Percentiles rank a stretch among this genome's conserved stretches.
Conservation (phyloP, 768 basidiomycete genomes). For the Mycena venus region DNA sequence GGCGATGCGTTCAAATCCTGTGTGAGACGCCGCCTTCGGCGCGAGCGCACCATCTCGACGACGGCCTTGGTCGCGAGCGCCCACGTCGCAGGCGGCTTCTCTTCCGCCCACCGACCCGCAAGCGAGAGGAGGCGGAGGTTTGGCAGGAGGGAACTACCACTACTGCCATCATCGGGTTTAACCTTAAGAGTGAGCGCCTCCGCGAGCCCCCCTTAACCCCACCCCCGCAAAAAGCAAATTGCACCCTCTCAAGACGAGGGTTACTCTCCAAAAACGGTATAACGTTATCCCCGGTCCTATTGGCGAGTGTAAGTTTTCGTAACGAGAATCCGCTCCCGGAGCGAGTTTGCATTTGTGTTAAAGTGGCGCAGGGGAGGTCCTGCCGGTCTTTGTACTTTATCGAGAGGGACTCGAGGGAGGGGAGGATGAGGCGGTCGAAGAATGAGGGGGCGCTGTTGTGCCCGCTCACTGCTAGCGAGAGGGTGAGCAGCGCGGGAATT, state of each 20-base stretch:
- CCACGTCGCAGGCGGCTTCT: slow-evolving; percentile 6
- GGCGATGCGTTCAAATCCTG: too few species aligned
- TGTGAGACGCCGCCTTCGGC: too few species aligned
- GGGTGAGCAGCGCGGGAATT: slow-evolving; percentile 2
- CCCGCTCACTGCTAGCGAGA: slow-evolving; percentile 21
- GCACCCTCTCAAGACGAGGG: slow-evolving; percentile 10
- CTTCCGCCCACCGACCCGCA: slow-evolving; percentile 21
- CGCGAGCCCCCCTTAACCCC: slow-evolving; percentile 4
- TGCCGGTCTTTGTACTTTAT: neutral
- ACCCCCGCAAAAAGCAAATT: slow-evolving; percentile 17
- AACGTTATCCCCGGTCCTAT: slow-evolving; percentile 6
- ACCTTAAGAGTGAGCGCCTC: neutral
- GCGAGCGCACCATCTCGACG: slow-evolving; percentile 24
- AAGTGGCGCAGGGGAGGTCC: slow-evolving; percentile 4
- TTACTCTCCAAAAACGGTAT: slow-evolving; percentile 20
- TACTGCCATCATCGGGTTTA: neutral
- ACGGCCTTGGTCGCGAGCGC: slow-evolving; percentile 17
- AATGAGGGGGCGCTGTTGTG: slow-evolving; percentile 1
- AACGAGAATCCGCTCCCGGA: slow-evolving; percentile 17
- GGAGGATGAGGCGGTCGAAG: slow-evolving; percentile 25
- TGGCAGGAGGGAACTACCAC: neutral
- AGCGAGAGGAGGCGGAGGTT: slow-evolving; percentile 6
- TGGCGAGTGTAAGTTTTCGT: slow-evolving; percentile 2
- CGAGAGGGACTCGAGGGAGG: slow-evolving; percentile 22
- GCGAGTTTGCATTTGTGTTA: slow-evolving; percentile 20